A percentile compares a stretch with the other conserved stretches of the same genome.
phyloP scores from a whole-genome alignment of 129 eudicot species.

The sunflower (Helianthus annuus) region HanXRQr2.0-SUNRISE NC_035437.2:7356766-7357265 shows the following conservation, averaged over 20 bases:
- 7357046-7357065: constrained; percentile 9
- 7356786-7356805: background rate
- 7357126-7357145: background rate
- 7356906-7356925: too few species aligned
- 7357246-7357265: too few species aligned
- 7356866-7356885: background rate
- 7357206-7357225: background rate
- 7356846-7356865: background rate
- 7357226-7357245: constrained; percentile 14
- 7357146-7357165: background rate
- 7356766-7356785: background rate
- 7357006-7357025: background rate
- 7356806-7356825: background rate
- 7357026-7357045: constrained; percentile 19
- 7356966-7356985: constrained; percentile 15
- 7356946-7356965: background rate
- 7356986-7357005: background rate
- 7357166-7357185: constrained; percentile 20
- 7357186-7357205: constrained; percentile 10
- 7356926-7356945: background rate
- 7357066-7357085: constrained; percentile 11
- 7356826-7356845: background rate
- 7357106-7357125: constrained; percentile 13
- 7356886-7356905: too few species aligned
- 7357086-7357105: constrained; percentile 2